Percentiles rank a stretch among this genome's conserved stretches.
phyloP scores from a whole-genome alignment of 2,329 filamentous ascomycete genomes.

The Aureobasidium sp. region DNA sequence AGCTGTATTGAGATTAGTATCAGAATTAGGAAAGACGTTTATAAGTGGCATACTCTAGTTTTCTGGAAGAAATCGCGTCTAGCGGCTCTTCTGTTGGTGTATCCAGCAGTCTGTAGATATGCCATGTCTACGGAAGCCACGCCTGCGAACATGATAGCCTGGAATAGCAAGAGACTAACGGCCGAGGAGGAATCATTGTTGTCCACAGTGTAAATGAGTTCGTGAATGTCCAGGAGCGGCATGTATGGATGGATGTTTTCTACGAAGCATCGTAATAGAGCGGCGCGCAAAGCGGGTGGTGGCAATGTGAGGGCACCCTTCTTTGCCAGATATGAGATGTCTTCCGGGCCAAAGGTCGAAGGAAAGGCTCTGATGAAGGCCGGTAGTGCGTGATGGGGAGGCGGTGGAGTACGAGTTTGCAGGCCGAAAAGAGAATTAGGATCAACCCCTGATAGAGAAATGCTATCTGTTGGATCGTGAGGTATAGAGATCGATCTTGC shows the following conservation, averaged over 20 bases:
- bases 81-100: slow-evolving; percentile 67
- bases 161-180: slow-evolving; percentile 79
- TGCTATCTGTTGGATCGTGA: slow-evolving; percentile 1
- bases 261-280: slow-evolving; percentile 71
- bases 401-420: slow-evolving; percentile 10
- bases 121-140: slow-evolving; percentile 81
- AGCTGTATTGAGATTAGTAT: slow-evolving; percentile 42
- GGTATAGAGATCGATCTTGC: slow-evolving; percentile 11
- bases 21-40: background rate
- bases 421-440: slow-evolving; percentile 2
- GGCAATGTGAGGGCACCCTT: slow-evolving; percentile 82
- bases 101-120: slow-evolving; percentile 68
- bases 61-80: slow-evolving; percentile 84
- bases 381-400: slow-evolving; percentile 40
- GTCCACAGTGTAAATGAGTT: slow-evolving; percentile 54
- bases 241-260: slow-evolving; percentile 93
- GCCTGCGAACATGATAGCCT: slow-evolving; percentile 90
- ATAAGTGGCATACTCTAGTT: slow-evolving; percentile 57
- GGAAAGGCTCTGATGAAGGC: slow-evolving; percentile 75
- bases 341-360: slow-evolving; percentile 65
- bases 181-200: slow-evolving; percentile 60
- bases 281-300: slow-evolving; percentile 60
- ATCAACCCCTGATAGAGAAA: background rate
- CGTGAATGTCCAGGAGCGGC: slow-evolving; percentile 67
- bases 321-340: slow-evolving; percentile 71